These are phyloP conservation scores for Euphorbia tirucalli DNA, from an alignment of 345 rosid species.

Conservation along the genomic window DNA sequence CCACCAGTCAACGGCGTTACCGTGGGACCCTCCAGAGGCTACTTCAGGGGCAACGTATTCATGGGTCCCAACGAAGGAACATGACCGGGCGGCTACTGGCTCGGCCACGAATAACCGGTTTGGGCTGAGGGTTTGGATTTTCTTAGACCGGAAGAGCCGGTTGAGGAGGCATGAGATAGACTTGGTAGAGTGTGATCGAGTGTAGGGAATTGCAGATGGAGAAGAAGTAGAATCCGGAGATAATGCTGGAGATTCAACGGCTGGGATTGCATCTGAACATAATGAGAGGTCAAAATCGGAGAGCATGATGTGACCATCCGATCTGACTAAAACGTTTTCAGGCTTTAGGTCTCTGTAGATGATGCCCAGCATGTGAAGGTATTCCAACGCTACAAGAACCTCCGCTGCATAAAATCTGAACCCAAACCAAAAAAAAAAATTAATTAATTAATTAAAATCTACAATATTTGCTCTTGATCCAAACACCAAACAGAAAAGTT, in stretches of 20 bases:
- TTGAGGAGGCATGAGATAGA: conserved; percentile 47
- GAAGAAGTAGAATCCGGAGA: conserved; percentile 39
- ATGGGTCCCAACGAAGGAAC: conserved; percentile 94
- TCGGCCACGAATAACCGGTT: conserved; percentile 81
- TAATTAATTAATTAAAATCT: not conserved
- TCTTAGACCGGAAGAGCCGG: conserved; percentile 60
- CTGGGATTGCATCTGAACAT: conserved; percentile 74
- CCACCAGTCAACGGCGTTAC: conserved; percentile 98
- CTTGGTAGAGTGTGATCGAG: conserved; percentile 26
- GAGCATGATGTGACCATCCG: conserved; percentile 99
- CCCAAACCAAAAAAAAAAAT: not conserved
- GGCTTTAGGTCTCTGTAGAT: conserved; percentile 96
- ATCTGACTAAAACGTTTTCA: conserved; percentile 81
- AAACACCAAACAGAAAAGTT: not conserved
- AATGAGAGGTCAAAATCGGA: conserved; percentile 91
- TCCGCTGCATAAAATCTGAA: conserved; percentile 90
- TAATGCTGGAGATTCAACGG: conserved; percentile 65
- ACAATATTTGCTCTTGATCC: not conserved
- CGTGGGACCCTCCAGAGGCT: conserved; percentile 86
- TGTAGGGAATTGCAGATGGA: conserved; percentile 12
- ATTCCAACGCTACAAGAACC: conserved; percentile 87
- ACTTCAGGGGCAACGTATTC: conserved; percentile 96
- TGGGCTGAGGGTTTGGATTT: conserved; percentile 46
- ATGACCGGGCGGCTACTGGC: conserved; percentile 81
- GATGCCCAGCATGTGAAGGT: conserved; percentile 92